Base-by-base conservation (phyloP, 495 filamentous ascomycete genomes). In the Staphylotrichum longicolle region DNA sequence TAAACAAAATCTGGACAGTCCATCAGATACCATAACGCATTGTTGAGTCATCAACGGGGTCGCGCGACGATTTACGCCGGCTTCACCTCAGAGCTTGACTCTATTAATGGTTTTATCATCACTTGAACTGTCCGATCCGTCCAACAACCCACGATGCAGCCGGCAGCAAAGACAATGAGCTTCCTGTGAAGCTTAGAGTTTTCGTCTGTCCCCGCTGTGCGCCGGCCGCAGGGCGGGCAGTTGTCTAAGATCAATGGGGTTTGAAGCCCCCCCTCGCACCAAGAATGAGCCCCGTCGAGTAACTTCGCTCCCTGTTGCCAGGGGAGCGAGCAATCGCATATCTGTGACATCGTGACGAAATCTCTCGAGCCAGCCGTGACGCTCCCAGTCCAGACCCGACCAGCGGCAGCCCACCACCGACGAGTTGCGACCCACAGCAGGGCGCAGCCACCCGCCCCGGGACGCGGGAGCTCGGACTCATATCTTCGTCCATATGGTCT, bases 221-320 rank as follows among this genome's bases (percentile, higher is more conserved):
- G 64, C 58, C 64, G 30, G 42, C 66, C 54, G 62, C 63, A 59
- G 59, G 56, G 51, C 14, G 20, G 20, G 20, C 20, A 27, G 20
- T 27, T 27, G 20, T 27, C 20, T 1, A 1, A 27, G 20, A 27
- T 27, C 20, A 1, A 33, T 44, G 57, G 57, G 48, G 59, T 63
- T 67, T 70, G 71, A 75, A 76, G 68, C 77, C 70, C 89, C 20
- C 87, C 89, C 93, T 96, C 92, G 91, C 89, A 86, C 90, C 94
- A 90, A 96, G 91, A 97, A 96, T 98, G 91, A 96, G 94, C 94
- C 94, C 94, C 94, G 96, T 98, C 91, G 91, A 96, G 94, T 97
- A 93, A 95, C 90, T 85, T 10, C 72, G 73, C 71, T 68, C 63
- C 83, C 85, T 84, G 78, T 65, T 44, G 70, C 65, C 68, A 68